These are phyloP conservation scores for Neopestalotiopsis sp. DNA, from an alignment of 2,329 filamentous ascomycete genomes.

Conservation along the genomic window DNA sequence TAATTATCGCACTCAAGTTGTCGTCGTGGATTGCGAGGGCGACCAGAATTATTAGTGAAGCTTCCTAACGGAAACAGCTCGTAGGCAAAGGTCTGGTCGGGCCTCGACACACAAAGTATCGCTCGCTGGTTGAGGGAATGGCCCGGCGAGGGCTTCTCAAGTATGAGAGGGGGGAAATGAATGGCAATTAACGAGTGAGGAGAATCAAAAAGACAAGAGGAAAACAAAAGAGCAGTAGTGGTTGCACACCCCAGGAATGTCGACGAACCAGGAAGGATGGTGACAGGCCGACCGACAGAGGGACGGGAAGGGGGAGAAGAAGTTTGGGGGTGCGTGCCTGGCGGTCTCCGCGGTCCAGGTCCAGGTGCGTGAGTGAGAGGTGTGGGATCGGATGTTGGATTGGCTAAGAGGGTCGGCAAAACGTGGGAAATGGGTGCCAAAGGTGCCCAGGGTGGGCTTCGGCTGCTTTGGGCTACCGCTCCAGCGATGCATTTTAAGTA, in stretches of 20 bases:
- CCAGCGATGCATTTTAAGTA: background rate
- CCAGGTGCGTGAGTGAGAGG: background rate
- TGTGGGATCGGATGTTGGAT: background rate
- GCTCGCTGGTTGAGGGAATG: background rate
- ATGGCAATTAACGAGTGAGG: slow-evolving; percentile 9
- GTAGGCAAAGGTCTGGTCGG: background rate
- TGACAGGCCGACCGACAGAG: background rate
- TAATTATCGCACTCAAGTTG: background rate
- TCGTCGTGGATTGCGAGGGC: slow-evolving; percentile 2
- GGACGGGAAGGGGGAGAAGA: slow-evolving; percentile 7
- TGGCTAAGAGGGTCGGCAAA: background rate
- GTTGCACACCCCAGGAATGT: slow-evolving; percentile 8
- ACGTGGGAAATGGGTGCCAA: background rate
- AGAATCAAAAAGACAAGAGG: slow-evolving; percentile 11
- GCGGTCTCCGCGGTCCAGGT: slow-evolving; percentile 1
- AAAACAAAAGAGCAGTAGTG: slow-evolving; percentile 8
- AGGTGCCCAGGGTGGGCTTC: background rate
- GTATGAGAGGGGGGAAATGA: background rate
- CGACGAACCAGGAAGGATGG: slow-evolving; percentile 2
- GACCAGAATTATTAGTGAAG: background rate
- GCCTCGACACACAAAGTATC: background rate
- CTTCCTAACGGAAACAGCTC: background rate
- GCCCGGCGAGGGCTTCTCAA: background rate
- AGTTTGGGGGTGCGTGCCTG: background rate
- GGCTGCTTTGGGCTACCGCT: background rate